Evolutionary conservation across 306 rosid species (phyloP).

Genomic region (Prunus dulcis): DNA sequence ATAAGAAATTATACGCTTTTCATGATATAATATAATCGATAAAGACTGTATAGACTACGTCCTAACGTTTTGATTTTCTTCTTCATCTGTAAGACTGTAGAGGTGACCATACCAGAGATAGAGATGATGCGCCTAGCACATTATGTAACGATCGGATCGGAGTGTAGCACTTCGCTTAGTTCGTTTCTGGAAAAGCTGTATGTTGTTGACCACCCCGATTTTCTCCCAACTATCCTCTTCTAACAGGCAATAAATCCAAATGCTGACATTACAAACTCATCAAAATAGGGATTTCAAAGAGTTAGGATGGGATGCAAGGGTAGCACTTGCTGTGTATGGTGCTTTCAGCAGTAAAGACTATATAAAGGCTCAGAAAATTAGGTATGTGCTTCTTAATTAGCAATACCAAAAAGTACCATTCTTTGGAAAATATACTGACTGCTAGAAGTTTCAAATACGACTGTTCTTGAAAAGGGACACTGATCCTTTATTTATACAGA

Average conservation of each 20-base stretch:
- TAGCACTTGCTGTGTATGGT: conserved; percentile 74
- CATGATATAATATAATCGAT: neutral
- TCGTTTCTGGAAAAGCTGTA: conserved; percentile 55
- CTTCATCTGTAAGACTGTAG: conserved; percentile 51
- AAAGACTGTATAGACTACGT: neutral
- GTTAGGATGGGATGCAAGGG: conserved; percentile 92
- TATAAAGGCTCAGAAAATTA: conserved; percentile 79
- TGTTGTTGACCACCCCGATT: conserved; percentile 21
- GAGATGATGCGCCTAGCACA: conserved; percentile 96
- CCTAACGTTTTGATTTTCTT: conserved; percentile 21
- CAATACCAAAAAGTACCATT: neutral
- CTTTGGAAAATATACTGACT: neutral
- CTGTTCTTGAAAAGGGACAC: too few species aligned
- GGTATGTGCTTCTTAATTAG: conserved; percentile 36
- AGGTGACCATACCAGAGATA: conserved; percentile 90
- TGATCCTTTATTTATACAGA: too few species aligned
- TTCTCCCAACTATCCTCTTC: conserved; percentile 1
- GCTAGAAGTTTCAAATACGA: neutral
- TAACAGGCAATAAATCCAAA: conserved; percentile 17
- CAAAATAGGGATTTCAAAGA: conserved; percentile 55
- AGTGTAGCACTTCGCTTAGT: conserved; percentile 60
- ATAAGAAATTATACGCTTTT: neutral
- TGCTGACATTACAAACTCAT: conserved; percentile 34
- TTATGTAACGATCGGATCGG: conserved; percentile 79
- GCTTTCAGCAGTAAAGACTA: conserved; percentile 80